These are phyloP conservation scores for Patellifolia procumbens DNA, from an alignment of 179 eudicot species.

Conservation along the genomic window DNA sequence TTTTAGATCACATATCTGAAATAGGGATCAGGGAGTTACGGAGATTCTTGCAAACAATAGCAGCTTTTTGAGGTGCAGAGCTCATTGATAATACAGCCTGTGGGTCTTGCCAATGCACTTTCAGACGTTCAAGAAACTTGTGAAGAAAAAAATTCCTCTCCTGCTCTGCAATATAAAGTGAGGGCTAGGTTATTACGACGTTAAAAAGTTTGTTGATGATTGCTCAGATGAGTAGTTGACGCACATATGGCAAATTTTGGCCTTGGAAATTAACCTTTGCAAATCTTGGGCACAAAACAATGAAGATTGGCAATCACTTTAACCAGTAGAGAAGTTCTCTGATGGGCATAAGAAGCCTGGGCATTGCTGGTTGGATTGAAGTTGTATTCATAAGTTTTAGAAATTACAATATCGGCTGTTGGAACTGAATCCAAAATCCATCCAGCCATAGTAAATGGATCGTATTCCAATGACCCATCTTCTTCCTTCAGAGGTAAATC, in stretches of 20 bases:
- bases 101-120: constrained; percentile 42
- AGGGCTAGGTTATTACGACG: constrained; percentile 21
- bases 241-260: constrained; percentile 13
- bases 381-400: constrained; percentile 38
- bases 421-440: constrained; percentile 51
- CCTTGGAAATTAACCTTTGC: constrained; percentile 58
- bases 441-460: constrained; percentile 61
- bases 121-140: constrained; percentile 69
- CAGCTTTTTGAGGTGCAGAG: constrained; percentile 52
- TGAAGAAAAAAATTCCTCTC: constrained; percentile 81
- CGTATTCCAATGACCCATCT: constrained; percentile 75
- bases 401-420: constrained; percentile 31
- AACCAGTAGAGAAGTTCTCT: constrained; percentile 81
- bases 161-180: constrained; percentile 52
- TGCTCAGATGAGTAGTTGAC: neutral
- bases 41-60: constrained; percentile 62
- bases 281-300: constrained; percentile 88
- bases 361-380: constrained; percentile 47
- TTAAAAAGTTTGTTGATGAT: constrained; percentile 9
- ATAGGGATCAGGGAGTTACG: constrained; percentile 41
- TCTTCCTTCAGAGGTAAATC: constrained; percentile 69
- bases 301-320: constrained; percentile 96
- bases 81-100: constrained; percentile 34
- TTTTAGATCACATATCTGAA: neutral
- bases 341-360: constrained; percentile 78